Evolutionary conservation across 306 rosid genomes (phyloP).

Genomic region (Castanea sativa): DNA sequence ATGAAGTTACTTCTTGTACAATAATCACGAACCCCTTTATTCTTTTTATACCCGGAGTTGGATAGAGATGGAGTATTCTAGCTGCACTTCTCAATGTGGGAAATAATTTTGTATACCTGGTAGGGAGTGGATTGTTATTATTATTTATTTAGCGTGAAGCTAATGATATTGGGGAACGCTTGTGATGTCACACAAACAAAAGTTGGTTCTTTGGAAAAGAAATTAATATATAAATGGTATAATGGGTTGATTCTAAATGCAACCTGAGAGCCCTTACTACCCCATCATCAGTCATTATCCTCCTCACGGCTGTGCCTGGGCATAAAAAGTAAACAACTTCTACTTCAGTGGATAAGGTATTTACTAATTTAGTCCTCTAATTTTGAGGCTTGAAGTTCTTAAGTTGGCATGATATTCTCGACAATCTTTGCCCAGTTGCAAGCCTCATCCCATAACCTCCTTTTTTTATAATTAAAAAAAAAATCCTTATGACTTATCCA

Average conservation of each 20-base stretch:
- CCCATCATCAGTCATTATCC: not conserved
- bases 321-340: not conserved
- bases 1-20: slow-evolving; percentile 5
- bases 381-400: slow-evolving; percentile 4
- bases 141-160: not conserved
- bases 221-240: slow-evolving; percentile 4
- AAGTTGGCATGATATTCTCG: not conserved
- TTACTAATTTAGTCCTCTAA: slow-evolving; percentile 7
- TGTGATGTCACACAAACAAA: not conserved
- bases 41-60: not conserved
- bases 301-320: slow-evolving; percentile 5
- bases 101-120: slow-evolving; percentile 2
- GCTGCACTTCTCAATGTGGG: not conserved
- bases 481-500: not conserved
- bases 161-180: slow-evolving; percentile 1
- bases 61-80: not conserved
- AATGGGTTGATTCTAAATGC: not conserved
- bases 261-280: not conserved
- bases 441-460: not conserved
- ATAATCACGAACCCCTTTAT: not conserved
- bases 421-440: not conserved
- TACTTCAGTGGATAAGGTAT: slow-evolving; percentile 1
- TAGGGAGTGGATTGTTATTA: not conserved
- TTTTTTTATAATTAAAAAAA: not conserved
- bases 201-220: not conserved